Conservation (phyloP, 179 eudicot species). For the Beta corolliflora region DNA sequence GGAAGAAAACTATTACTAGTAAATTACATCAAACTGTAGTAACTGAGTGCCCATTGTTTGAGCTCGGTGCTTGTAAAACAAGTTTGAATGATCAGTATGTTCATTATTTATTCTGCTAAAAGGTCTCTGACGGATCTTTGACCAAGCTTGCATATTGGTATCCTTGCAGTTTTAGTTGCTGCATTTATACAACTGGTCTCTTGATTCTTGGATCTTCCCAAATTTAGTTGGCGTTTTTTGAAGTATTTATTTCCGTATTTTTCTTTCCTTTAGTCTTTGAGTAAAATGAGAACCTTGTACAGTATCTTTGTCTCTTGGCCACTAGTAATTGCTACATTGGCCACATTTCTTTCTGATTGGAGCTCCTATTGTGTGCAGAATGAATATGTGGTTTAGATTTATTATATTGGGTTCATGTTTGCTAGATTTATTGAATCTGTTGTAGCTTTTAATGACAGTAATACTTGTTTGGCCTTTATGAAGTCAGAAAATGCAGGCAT, state of each 20-base stretch:
- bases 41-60: too few species aligned
- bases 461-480: background rate
- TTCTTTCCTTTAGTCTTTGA: background rate
- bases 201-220: too few species aligned
- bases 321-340: background rate
- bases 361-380: background rate
- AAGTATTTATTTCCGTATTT: too few species aligned
- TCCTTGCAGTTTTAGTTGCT: too few species aligned
- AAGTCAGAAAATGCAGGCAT: slow-evolving; percentile 1
- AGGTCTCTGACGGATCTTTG: background rate
- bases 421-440: too few species aligned
- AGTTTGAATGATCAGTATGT: too few species aligned
- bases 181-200: too few species aligned
- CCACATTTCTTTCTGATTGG: background rate
- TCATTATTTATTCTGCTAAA: too few species aligned
- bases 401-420: background rate
- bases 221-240: too few species aligned
- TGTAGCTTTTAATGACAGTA: background rate
- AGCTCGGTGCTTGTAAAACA: too few species aligned
- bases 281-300: background rate
- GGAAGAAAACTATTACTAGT: too few species aligned
- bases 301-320: background rate
- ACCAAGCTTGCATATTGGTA: background rate
- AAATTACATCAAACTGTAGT: too few species aligned
- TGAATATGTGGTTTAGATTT: background rate